phyloP scores from a whole-genome alignment of 2,329 filamentous ascomycete species.

The Microdochium bolleyi region DNA sequence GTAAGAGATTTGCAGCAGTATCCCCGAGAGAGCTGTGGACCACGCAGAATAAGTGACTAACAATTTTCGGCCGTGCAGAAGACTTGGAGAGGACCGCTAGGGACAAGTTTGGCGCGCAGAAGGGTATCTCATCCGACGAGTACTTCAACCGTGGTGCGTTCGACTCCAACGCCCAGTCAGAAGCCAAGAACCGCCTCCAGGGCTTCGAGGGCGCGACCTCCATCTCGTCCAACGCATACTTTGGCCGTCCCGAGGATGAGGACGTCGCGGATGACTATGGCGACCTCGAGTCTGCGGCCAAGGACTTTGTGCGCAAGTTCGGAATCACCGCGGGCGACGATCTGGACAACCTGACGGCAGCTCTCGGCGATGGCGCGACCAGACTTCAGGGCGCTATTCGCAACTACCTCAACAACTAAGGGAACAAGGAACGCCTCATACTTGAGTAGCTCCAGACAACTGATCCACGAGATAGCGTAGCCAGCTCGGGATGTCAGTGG shows the following conservation, averaged over 20 bases:
- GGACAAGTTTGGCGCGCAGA: constrained; percentile 83
- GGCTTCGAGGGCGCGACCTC: constrained; percentile 87
- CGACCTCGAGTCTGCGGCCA: constrained; percentile 85
- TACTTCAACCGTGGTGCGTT: constrained; percentile 91
- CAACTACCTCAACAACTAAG: constrained; percentile 52
- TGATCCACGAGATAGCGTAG: no score
- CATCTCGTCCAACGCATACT: constrained; percentile 97
- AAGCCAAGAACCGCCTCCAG: constrained; percentile 81
- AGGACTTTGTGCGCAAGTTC: constrained; percentile 92
- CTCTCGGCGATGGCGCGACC: constrained; percentile 77
- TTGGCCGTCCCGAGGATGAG: constrained; percentile 85
- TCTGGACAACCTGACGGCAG: constrained; percentile 77
- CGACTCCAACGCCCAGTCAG: constrained; percentile 70
- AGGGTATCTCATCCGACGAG: constrained; percentile 95
- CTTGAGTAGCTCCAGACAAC: no score
- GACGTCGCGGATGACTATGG: constrained; percentile 68
- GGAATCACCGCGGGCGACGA: constrained; percentile 95
- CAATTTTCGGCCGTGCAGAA: constrained; percentile 27
- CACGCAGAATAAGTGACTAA: not conserved
- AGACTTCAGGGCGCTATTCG: constrained; percentile 72
- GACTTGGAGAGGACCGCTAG: constrained; percentile 80
- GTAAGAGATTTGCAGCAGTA: constrained; percentile 34
- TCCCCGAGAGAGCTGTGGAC: not conserved
- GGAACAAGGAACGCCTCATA: no score
- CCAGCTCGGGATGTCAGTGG: no score